Percentiles rank a stretch among this genome's conserved stretches.
phyloP scores from a whole-genome alignment of 2,329 filamentous ascomycete species.

The Dryadomyces sulphureus region DNA sequence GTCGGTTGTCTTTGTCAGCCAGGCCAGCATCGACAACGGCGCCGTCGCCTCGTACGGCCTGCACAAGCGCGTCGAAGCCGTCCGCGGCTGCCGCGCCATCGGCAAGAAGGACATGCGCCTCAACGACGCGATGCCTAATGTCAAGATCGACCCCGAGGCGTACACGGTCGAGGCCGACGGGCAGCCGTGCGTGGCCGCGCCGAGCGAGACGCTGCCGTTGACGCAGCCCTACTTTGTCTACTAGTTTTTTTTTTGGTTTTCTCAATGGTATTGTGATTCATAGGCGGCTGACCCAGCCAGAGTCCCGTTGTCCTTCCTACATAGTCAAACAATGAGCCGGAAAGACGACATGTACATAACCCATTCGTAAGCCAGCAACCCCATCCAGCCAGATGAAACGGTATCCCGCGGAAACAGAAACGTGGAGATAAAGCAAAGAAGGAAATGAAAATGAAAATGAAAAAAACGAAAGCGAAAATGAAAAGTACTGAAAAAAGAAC shows the following conservation, averaged over 20 bases:
- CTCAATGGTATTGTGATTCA: no score
- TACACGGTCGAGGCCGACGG: conserved; percentile 84
- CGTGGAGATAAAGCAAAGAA: no score
- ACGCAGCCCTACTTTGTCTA: conserved; percentile 68
- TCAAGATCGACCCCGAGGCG: conserved; percentile 83
- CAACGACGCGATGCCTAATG: conserved; percentile 69
- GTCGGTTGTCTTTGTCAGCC: conserved; percentile 72
- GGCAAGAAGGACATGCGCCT: conserved; percentile 83
- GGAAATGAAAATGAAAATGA: no score
- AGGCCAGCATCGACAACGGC: conserved; percentile 53
- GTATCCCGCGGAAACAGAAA: no score
- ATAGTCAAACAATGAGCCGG: no score
- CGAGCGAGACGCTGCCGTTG: conserved; percentile 55
- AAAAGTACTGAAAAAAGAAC: no score
- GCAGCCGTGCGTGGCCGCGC: conserved; percentile 55
- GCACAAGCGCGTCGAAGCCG: conserved; percentile 65
- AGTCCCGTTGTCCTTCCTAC: neutral
- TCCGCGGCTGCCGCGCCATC: conserved; percentile 58
- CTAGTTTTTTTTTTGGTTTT: conserved; percentile 21
- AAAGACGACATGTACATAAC: no score
- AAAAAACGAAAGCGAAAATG: no score
- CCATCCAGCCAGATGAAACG: no score
- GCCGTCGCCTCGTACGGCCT: conserved; percentile 58
- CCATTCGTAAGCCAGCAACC: no score
- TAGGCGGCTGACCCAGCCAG: no score